A percentile compares a stretch with the other conserved stretches of the same genome.
These are phyloP conservation scores for Fusarium newnesense DNA, from an alignment of 2,329 filamentous ascomycete species.

Conservation along the genomic window DNA sequence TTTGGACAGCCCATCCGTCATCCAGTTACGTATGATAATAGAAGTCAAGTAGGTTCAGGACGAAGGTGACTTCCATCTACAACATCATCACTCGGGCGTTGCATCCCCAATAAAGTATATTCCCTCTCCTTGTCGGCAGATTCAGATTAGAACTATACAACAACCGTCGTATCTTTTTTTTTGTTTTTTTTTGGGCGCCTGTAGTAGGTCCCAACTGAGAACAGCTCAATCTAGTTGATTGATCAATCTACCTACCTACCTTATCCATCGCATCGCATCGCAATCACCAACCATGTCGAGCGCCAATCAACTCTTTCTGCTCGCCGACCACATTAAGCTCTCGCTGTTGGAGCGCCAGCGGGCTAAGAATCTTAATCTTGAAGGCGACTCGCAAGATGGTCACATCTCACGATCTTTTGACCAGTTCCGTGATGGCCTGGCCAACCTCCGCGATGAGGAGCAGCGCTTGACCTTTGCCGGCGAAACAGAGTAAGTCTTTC, in stretches of 20 bases:
- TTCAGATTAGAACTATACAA: neutral
- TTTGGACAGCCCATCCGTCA: constrained; percentile 12
- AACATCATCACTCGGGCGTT: constrained; percentile 10
- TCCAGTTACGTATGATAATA: constrained; percentile 4
- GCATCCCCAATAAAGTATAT: neutral
- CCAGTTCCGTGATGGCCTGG: constrained; percentile 83
- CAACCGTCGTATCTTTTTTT: neutral
- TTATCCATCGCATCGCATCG: neutral
- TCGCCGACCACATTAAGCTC: constrained; percentile 97
- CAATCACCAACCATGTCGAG: constrained; percentile 52
- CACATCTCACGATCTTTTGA: constrained; percentile 91
- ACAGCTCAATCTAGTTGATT: neutral
- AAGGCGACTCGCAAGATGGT: constrained; percentile 83
- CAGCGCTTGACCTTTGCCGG: constrained; percentile 70
- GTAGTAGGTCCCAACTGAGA: neutral
- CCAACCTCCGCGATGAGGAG: constrained; percentile 72
- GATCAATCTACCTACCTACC: neutral
- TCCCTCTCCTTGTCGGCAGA: neutral
- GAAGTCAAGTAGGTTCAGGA: neutral
- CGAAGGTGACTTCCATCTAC: constrained; percentile 1
- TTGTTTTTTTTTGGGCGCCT: neutral
- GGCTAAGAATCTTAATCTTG: constrained; percentile 81
- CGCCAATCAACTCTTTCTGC: constrained; percentile 83
- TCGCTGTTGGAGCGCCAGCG: constrained; percentile 92
- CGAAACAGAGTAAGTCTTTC: constrained; percentile 66